These are phyloP conservation scores for Crithidia bombi DNA, from an alignment of 208 protist genomes.

Conservation along the genomic window DNA sequence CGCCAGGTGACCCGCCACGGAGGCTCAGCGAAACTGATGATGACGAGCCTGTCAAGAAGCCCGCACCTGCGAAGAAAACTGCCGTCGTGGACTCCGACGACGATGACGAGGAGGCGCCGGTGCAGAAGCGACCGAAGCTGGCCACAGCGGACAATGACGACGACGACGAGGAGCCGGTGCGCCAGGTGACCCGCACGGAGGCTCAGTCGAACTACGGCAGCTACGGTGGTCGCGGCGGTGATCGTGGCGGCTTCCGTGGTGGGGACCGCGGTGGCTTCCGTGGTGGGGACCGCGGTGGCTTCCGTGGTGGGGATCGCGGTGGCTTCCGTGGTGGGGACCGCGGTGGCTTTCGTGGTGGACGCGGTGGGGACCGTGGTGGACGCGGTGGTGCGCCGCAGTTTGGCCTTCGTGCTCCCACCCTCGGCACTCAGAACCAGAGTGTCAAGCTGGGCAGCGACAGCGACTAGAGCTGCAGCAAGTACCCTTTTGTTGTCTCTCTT, in stretches of 20 bases:
- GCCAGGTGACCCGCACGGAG: constrained; percentile 50
- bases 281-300: constrained; percentile 44
- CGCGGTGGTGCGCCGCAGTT: constrained; percentile 71
- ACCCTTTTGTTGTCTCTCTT: background rate
- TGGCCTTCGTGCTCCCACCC: constrained; percentile 51
- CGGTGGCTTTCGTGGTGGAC: constrained; percentile 47
- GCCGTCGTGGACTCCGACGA: constrained; percentile 35
- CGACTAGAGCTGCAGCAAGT: constrained; percentile 33
- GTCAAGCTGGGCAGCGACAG: constrained; percentile 82
- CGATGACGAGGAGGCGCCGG: constrained; percentile 27
- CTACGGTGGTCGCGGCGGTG: constrained; percentile 38
- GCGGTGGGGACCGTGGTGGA: constrained; percentile 44
- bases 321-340: constrained; percentile 64
- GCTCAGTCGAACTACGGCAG: constrained; percentile 31
- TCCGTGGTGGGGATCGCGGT: constrained; percentile 49
- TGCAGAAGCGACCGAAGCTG: constrained; percentile 26
- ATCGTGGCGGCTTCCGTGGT: constrained; percentile 44
- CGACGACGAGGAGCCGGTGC: constrained; percentile 41
- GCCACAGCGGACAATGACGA: constrained; percentile 14
- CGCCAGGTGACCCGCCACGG: constrained; percentile 49
- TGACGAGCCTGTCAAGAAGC: constrained; percentile 43
- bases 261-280: constrained; percentile 49
- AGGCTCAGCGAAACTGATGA: constrained; percentile 32
- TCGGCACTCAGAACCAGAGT: constrained; percentile 58
- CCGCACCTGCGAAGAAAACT: constrained; percentile 38